Evolutionary conservation across 805 yeast species (phyloP), one percentile per base, ranked within the genome.

Genomic region (Wickerhamomyces queroliae): DNA sequence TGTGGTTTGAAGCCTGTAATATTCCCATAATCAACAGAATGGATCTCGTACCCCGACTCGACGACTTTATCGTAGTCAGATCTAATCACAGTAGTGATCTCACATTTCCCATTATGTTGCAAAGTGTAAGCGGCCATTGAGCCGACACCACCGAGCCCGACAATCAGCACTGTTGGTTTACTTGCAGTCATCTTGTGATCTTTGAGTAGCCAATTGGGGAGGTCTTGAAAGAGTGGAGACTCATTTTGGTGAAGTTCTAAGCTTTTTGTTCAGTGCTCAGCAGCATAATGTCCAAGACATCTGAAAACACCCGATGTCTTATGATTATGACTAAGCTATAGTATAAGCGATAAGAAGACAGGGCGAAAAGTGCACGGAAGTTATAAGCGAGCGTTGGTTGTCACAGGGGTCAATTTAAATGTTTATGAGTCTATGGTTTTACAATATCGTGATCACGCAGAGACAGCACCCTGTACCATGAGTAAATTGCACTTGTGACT

Each of bases 141-240:
- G 22, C 95, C 95, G 11, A 85, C 90, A 30, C 91, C 95, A 15
- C 95, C 95, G 37, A 84, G 66, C 3, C 95, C 95, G 20, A 85
- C 67, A 9, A 83, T 59, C 18, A 83, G 63, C 5, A 79, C 73
- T 35, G 68, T 58, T 19, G 38, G 26, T 23, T 35, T 37, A 20
- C 6, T 20, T 19, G 19, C 15, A n/a, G 21, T n/a, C 25, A 19
- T 23, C 25, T 23, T 11, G 11, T 8, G 10, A 23, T 23, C 25
- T 23, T 23, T 23, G 11, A 8, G 25, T 8, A 23, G 8, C 11
- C 25, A 23, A 23, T 23, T 19, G 20, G 17, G 35, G 33, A 18
- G 22, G 13, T 19, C 6, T 32, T 22, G 27, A 32, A n/a, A 5
- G 21, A n/a, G 13, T 18, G 11, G 17, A 23, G 11, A 23, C 11